Conservation (phyloP, 805 yeast species). For the Wickerhamomyces tratensis region DNA sequence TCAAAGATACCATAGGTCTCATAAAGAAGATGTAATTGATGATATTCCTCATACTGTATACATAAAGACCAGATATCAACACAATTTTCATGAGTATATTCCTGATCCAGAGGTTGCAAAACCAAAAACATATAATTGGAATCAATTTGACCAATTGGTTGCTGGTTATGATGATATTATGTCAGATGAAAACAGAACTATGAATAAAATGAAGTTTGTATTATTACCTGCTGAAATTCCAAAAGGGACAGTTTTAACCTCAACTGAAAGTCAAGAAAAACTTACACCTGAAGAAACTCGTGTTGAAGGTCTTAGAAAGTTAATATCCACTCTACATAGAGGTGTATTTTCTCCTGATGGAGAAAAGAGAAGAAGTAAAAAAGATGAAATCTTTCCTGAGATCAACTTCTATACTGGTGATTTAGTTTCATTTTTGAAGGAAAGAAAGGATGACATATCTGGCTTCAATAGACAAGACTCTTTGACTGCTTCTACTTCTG, state of each 20-base stretch:
- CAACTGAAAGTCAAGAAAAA: constrained; percentile 44
- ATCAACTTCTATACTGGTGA: constrained; percentile 84
- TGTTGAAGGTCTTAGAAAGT: constrained; percentile 76
- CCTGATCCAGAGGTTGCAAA: constrained; percentile 46
- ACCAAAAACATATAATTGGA: constrained; percentile 70
- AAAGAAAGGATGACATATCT: constrained; percentile 24
- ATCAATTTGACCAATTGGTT: constrained; percentile 78
- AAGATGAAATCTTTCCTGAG: constrained; percentile 55
- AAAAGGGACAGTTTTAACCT: constrained; percentile 28
- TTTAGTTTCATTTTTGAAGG: constrained; percentile 53
- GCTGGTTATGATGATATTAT: constrained; percentile 83
- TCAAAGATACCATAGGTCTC: constrained; percentile 51
- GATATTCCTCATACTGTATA: constrained; percentile 36
- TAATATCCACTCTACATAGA: constrained; percentile 54
- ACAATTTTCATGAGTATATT: constrained; percentile 45
- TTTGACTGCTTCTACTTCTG: constrained; percentile 15
- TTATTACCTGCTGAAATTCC: constrained; percentile 73
- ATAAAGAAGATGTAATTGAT: constrained; percentile 20
- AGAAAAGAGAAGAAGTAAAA: constrained; percentile 25
- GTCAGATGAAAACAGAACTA: constrained; percentile 38
- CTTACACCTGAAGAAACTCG: constrained; percentile 79
- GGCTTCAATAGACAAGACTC: constrained; percentile 26
- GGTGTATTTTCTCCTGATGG: constrained; percentile 37
- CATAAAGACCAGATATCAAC: constrained; percentile 74
- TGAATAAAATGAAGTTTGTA: constrained; percentile 73